A percentile compares a stretch with the other conserved stretches of the same genome.
phyloP scores from a whole-genome alignment of 2,329 filamentous ascomycete species.

The Fusarium albidum region DNA sequence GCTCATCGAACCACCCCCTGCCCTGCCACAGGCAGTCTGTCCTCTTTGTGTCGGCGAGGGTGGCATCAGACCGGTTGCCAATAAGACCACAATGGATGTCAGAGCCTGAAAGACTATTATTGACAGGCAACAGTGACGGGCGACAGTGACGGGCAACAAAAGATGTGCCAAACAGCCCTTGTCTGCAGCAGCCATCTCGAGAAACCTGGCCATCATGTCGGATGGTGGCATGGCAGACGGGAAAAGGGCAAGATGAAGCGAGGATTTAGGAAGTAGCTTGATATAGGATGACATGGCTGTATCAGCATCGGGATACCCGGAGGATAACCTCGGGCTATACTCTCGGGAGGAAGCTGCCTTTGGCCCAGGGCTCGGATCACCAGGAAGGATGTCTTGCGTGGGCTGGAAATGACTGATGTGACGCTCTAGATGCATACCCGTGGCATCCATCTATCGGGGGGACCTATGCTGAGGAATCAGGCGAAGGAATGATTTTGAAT shows the following conservation, averaged over 20 bases:
- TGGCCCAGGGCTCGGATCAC: constrained; percentile 22
- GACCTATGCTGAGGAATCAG: constrained; percentile 65
- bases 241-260: constrained; percentile 71
- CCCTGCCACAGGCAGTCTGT: constrained; percentile 44
- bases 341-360: constrained; percentile 29
- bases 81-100: constrained; percentile 39
- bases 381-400: constrained; percentile 20
- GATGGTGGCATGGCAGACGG: constrained; percentile 57
- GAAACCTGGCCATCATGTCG: constrained; percentile 28
- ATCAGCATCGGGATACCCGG: too few relatives aligned
- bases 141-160: too few relatives aligned
- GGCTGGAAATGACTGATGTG: constrained; percentile 15
- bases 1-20: constrained; percentile 49
- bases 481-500: constrained; percentile 43
- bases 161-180: too few relatives aligned
- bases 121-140: too few relatives aligned
- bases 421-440: constrained; percentile 64
- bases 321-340: not conserved
- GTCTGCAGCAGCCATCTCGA: too few relatives aligned
- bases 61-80: constrained; percentile 35
- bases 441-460: constrained; percentile 68
- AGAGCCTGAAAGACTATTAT: constrained; percentile 39
- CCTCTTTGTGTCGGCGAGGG: constrained; percentile 51
- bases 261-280: constrained; percentile 71
- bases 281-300: constrained; percentile 67